Evolutionary conservation across 2,329 filamentous ascomycete species (phyloP).

Genomic region (Leptographium galeiforme): DNA sequence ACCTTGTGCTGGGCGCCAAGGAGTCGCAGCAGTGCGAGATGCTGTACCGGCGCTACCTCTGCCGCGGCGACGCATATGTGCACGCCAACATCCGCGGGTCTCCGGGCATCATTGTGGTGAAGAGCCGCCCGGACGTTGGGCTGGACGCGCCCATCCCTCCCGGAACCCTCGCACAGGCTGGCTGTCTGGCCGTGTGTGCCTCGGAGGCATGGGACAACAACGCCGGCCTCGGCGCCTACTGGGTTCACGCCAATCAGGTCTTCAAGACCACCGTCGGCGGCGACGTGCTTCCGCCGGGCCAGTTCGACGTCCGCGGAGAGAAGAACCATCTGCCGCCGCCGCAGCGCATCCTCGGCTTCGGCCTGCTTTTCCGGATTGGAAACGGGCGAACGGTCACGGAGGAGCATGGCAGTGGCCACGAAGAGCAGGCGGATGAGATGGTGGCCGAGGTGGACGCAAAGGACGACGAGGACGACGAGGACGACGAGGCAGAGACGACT

Average conservation of each 20-base stretch:
- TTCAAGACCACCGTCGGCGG: conserved; percentile 71
- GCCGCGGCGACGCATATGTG: conserved; percentile 82
- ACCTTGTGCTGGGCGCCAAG: conserved; percentile 78
- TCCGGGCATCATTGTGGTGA: conserved; percentile 64
- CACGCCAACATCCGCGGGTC: conserved; percentile 82
- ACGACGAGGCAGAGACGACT: not conserved
- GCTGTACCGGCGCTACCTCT: conserved; percentile 74
- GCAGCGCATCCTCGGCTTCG: conserved; percentile 77
- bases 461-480: not conserved
- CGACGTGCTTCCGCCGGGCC: conserved; percentile 65
- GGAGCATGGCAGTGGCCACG: conserved; percentile 4
- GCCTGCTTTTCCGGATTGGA: conserved; percentile 75
- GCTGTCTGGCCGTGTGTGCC: conserved; percentile 68
- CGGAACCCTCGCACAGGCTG: conserved; percentile 81
- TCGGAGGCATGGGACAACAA: conserved; percentile 94
- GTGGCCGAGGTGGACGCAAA: conserved; percentile 10
- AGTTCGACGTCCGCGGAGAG: conserved; percentile 69
- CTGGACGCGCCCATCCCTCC: conserved; percentile 82
- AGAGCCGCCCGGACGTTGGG: conserved; percentile 60
- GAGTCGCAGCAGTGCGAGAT: conserved; percentile 85
- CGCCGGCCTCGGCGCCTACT: conserved; percentile 90
- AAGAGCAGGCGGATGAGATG: conserved; percentile 10
- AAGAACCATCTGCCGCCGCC: conserved; percentile 88
- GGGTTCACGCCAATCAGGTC: conserved; percentile 83
- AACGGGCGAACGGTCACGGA: conserved; percentile 52